These are phyloP conservation scores for Trametes pubescens DNA, from an alignment of 1,284 basidiomycete species.

Conservation along the genomic window DNA sequence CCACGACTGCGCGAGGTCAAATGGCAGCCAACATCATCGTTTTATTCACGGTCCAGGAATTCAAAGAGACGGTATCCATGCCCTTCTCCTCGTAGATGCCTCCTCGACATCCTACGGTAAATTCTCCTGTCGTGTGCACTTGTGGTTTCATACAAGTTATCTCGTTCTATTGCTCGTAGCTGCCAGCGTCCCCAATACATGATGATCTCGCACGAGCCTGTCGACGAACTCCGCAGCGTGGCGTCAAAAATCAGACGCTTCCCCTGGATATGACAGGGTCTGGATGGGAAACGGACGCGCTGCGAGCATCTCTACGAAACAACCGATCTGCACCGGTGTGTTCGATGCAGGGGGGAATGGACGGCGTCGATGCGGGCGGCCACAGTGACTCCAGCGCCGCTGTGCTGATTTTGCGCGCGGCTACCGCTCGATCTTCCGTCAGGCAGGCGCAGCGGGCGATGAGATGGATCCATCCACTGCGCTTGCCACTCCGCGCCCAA, in stretches of 20 bases:
- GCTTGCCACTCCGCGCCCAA: constrained; percentile 11
- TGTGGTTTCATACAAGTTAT: neutral
- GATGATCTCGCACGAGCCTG: neutral
- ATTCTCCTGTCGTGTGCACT: neutral
- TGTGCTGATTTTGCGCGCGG: neutral
- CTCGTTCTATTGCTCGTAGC: neutral
- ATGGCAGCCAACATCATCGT: constrained; percentile 30
- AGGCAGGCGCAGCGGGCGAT: constrained; percentile 13
- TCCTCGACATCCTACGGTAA: constrained; percentile 18
- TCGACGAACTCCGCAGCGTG: neutral
- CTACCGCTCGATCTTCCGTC: neutral
- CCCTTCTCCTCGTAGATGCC: constrained; percentile 8
- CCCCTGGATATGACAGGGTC: constrained; percentile 1
- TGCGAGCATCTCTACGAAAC: neutral
- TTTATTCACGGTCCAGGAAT: constrained; percentile 3
- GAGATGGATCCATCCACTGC: constrained; percentile 9
- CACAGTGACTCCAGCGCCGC: neutral
- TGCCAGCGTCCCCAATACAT: neutral
- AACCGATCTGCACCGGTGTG: constrained; percentile 4
- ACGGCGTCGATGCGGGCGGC: neutral
- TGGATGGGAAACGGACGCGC: neutral
- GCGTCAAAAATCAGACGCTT: neutral
- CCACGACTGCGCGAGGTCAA: constrained; percentile 35
- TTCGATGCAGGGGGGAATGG: neutral
- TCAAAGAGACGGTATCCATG: constrained; percentile 16